Evolutionary conservation across 116 monocot genomes (phyloP), one percentile per base, ranked within the genome.

Genomic region (Cymodocea nodosa): DNA sequence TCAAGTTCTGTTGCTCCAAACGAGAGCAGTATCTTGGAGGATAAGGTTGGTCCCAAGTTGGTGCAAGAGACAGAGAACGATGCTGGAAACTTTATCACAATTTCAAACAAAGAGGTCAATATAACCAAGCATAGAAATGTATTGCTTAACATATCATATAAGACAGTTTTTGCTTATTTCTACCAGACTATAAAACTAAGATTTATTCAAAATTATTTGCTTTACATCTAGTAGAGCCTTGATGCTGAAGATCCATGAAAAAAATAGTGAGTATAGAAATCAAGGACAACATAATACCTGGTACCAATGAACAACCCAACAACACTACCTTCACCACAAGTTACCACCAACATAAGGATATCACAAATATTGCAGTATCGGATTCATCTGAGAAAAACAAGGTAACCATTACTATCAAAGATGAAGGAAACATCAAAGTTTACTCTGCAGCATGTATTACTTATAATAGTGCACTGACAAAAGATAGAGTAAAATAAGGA

Each of bases 41-140:
- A 60, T 12, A 60, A 60, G 35, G 3, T 60, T 60, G 60, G 35
- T 4, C 13, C 16, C 35, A 60, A 60, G 15, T 35, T 35, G 5
- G 23, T 35, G 35, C 5, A 35, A 60, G 2, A 13, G 16, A 6
- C 35, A 60, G 56, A 56, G 56, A 44, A 44, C 44, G 12, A 12
- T 44, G 44, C 44, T 44, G 44, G 44, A 44, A 44, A 6, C 20
- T 18, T 54, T 54, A 17, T 54, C 54, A 18, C 17, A 17, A 54
- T 54, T 6, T 60, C 60, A 36, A 34, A 35, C 23, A 60, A 60
- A 60, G 56, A 56, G 56, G 56, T 56, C 15, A n/a, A 56, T 20
- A n/a, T 56, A 56, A 56, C 23, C 22, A 56, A 44, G 9, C 44
- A 4, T 12, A 8, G 12, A 44, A 12, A 44, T 10, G 8, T 10